phyloP scores from a whole-genome alignment of 768 basidiomycete species.

The Phylloporus scabripes region DNA sequence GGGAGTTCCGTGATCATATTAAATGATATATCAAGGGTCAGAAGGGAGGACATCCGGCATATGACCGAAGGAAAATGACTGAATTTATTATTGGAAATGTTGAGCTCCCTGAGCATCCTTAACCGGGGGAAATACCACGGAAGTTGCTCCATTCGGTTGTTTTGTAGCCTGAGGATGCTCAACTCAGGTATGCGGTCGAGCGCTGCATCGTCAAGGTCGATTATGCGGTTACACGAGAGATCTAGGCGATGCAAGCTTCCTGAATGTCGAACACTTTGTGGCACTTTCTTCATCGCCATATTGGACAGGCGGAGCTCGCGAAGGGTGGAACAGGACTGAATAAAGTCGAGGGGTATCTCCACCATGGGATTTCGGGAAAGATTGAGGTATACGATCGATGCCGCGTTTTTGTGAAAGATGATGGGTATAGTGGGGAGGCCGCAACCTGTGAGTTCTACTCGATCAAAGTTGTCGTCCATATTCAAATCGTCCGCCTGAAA shows the following conservation, averaged over 20 bases:
- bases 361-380: slow-evolving; percentile 93
- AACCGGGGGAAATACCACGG: slow-evolving; percentile 83
- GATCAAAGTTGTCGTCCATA: slow-evolving; percentile 68
- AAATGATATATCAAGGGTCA: slow-evolving; percentile 91
- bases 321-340: slow-evolving; percentile 78
- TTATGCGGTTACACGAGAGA: slow-evolving; percentile 86
- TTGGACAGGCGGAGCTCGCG: slow-evolving; percentile 82
- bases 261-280: slow-evolving; percentile 74
- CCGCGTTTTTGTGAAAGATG: slow-evolving; percentile 76
- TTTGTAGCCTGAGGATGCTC: slow-evolving; percentile 67
- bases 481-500: slow-evolving; percentile 66
- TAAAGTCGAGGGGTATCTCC: slow-evolving; percentile 94
- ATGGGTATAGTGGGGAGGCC: slow-evolving; percentile 87
- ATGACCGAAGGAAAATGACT: slow-evolving; percentile 67
- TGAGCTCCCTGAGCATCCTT: slow-evolving; percentile 65
- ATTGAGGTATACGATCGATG: slow-evolving; percentile 77
- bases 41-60: slow-evolving; percentile 62
- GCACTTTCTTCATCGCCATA: slow-evolving; percentile 94
- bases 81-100: slow-evolving; percentile 97
- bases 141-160: slow-evolving; percentile 85
- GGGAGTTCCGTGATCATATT: slow-evolving; percentile 83
- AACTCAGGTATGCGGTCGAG: slow-evolving; percentile 74
- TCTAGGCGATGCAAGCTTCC: slow-evolving; percentile 73
- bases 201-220: slow-evolving; percentile 79
- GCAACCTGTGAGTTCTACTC: slow-evolving; percentile 75